A percentile compares a stretch with the other conserved stretches of the same genome.
Evolutionary conservation across 75 land plant species (phyloP).

Genomic region (Cryptomeria japonica): DNA sequence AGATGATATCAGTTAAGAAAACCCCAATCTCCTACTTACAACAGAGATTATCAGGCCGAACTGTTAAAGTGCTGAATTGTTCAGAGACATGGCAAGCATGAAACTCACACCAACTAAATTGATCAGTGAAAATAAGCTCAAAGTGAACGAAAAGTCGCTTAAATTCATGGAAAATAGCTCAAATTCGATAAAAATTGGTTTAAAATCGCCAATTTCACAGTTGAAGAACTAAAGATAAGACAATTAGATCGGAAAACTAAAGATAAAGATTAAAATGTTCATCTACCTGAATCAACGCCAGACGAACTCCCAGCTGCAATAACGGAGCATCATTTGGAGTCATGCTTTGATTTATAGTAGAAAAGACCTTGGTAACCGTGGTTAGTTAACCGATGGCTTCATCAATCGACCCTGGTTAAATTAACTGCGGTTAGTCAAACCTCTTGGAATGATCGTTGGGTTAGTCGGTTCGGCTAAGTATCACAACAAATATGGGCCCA

Average conservation of each 20-base stretch:
- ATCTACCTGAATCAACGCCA: background rate
- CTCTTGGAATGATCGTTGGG: background rate
- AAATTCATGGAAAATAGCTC: too few species aligned
- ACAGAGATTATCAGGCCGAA: background rate
- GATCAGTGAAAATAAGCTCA: background rate
- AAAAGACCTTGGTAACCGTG: background rate
- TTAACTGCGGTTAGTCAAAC: background rate
- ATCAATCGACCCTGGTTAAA: background rate
- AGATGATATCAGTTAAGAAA: background rate
- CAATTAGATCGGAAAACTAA: too few species aligned
- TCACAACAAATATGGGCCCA: too few species aligned
- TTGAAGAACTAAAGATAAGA: too few species aligned
- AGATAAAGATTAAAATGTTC: background rate
- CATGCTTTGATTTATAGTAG: too few species aligned
- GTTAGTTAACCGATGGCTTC: background rate
- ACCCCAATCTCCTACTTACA: background rate
- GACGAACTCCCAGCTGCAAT: background rate
- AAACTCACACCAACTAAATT: background rate
- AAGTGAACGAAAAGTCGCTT: background rate
- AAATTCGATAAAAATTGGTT: too few species aligned
- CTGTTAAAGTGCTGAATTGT: background rate
- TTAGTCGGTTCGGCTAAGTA: slow-evolving; percentile 27
- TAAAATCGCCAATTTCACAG: too few species aligned
- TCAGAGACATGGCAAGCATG: background rate
- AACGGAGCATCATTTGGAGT: too few species aligned